Percentiles rank a stretch among this genome's conserved stretches.
phyloP scores from a whole-genome alignment of 2,329 filamentous ascomycete species.

The Colletotrichum kahawae region DNA sequence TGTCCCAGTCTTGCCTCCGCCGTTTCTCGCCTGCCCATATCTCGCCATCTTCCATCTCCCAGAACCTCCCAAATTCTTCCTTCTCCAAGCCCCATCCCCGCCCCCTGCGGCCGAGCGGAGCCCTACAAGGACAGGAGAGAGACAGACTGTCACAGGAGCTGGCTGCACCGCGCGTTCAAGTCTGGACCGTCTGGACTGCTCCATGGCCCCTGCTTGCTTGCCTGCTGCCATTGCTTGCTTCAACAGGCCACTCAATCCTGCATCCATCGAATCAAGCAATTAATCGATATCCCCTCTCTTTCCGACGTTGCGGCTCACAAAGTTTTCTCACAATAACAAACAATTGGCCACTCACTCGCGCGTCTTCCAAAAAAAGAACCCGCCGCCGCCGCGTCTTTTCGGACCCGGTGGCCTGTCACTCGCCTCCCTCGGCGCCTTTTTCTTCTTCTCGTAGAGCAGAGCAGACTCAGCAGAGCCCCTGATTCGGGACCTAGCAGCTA shows the following conservation, averaged over 20 bases:
- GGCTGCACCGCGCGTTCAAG: conserved; percentile 16
- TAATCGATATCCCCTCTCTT: background rate
- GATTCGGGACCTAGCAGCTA: background rate
- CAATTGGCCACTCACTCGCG: background rate
- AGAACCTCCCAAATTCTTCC: background rate
- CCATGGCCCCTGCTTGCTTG: conserved; percentile 2
- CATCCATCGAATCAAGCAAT: background rate
- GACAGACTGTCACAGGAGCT: conserved; percentile 13
- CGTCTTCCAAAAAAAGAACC: background rate
- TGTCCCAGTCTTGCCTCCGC: background rate
- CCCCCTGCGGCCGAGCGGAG: conserved; percentile 14
- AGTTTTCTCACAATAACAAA: background rate
- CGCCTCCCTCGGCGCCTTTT: background rate
- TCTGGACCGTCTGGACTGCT: conserved; percentile 4
- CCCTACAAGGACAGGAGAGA: conserved; percentile 16
- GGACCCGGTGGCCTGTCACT: background rate
- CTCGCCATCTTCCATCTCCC: background rate
- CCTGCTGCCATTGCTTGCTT: background rate
- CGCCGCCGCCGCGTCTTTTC: background rate
- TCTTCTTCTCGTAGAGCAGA: background rate
- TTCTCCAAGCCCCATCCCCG: background rate
- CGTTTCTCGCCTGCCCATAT: background rate
- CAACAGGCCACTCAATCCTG: conserved; percentile 2
- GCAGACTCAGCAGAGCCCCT: background rate
- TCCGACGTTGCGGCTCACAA: background rate